Conservation (phyloP, 2,329 filamentous ascomycete species). For the Talaromyces sp. region DNA sequence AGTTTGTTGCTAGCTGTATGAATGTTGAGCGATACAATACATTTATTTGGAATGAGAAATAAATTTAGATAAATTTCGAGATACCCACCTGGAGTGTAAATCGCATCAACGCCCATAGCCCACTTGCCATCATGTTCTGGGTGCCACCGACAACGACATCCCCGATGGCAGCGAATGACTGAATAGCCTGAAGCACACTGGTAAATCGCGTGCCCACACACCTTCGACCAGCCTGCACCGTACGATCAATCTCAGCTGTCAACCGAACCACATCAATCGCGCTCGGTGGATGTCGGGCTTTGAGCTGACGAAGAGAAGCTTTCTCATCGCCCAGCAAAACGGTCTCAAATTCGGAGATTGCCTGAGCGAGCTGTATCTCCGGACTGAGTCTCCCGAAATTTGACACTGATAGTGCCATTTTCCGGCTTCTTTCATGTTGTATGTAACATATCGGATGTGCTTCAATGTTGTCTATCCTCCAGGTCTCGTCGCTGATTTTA, state of each 20-base stretch:
- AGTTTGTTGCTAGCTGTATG: not conserved
- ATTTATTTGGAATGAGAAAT: too few species aligned
- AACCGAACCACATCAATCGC: constrained; percentile 4
- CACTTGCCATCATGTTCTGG: constrained; percentile 6
- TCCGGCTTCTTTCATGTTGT: too few species aligned
- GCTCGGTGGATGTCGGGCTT: not conserved
- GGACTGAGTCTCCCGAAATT: not conserved
- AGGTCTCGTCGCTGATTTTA: too few species aligned
- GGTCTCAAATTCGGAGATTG: constrained; percentile 4
- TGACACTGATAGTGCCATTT: not conserved
- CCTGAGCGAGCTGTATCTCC: constrained; percentile 2
- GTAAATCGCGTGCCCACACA: constrained; percentile 1
- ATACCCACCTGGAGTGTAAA: constrained; percentile 1
- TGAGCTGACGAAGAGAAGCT: not conserved
- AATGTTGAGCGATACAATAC: too few species aligned
- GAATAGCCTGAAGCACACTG: constrained; percentile 2
- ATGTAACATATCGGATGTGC: too few species aligned
- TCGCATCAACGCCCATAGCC: constrained; percentile 3
- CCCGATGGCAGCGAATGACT: constrained; percentile 1
- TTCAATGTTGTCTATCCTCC: too few species aligned
- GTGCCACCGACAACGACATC: not conserved
- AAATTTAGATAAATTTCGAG: too few species aligned
- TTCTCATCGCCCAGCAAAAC: not conserved
- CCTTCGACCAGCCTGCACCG: not conserved
- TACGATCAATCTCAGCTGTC: constrained; percentile 3